These are phyloP conservation scores for Primulina huaijiensis DNA, from an alignment of 257 asterid genomes.

Conservation along the genomic window DNA sequence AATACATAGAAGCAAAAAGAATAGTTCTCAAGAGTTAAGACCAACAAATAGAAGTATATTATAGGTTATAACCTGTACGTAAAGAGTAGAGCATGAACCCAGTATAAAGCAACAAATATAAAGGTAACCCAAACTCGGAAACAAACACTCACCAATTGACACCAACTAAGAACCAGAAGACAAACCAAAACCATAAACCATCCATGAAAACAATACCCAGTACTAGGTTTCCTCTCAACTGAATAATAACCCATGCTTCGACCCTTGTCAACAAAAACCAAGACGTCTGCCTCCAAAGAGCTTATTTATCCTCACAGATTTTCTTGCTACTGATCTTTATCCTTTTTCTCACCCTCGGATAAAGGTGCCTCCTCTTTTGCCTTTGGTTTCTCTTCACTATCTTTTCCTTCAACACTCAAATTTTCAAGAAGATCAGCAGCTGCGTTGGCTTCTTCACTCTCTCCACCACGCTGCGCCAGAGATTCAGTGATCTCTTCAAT, in stretches of 20 bases:
- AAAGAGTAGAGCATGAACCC: not conserved
- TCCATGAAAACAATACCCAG: not conserved
- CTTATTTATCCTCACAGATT: constrained; percentile 32
- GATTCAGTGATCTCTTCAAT: constrained; percentile 72
- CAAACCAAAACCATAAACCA: not conserved
- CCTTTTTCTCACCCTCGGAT: constrained; percentile 45
- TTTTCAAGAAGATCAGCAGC: constrained; percentile 64
- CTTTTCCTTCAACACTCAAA: constrained; percentile 58
- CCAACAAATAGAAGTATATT: not conserved
- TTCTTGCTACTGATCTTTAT: constrained; percentile 19
- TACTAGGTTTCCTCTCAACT: constrained; percentile 17
- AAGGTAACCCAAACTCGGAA: not conserved
- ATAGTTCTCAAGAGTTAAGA: not conserved
- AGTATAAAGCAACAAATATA: not conserved
- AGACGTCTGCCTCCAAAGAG: constrained; percentile 20
- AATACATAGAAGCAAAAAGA: too few relatives aligned
- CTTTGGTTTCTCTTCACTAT: constrained; percentile 46
- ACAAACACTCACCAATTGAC: not conserved
- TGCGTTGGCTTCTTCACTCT: constrained; percentile 43
- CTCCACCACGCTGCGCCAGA: constrained; percentile 37
- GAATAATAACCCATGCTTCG: constrained; percentile 2
- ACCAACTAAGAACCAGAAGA: not conserved
- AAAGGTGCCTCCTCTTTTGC: constrained; percentile 55
- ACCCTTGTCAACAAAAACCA: constrained; percentile 23
- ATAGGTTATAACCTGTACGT: not conserved